These are phyloP conservation scores for Casaregolazyma lundiana DNA, from an alignment of 1,139 yeast species.

Conservation along the genomic window DNA sequence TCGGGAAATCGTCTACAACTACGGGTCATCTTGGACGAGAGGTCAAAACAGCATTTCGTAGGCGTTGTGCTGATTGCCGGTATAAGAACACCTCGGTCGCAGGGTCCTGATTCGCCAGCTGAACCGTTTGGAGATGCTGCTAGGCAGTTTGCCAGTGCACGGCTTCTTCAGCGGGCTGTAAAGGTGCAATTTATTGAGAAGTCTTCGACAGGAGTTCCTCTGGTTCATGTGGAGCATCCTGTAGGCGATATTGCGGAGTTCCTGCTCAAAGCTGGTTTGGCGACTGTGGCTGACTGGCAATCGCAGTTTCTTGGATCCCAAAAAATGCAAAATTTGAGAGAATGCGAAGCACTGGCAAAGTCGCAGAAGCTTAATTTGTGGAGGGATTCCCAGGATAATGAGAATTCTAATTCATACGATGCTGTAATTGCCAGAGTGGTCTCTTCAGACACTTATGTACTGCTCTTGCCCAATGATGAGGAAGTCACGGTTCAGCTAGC, in stretches of 20 bases:
- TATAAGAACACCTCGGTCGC: slow-evolving; percentile 64
- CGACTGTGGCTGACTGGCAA: slow-evolving; percentile 80
- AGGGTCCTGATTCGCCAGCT: slow-evolving; percentile 36
- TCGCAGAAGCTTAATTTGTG: slow-evolving; percentile 58
- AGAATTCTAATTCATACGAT: slow-evolving; percentile 37
- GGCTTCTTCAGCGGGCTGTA: slow-evolving; percentile 61
- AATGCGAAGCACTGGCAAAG: slow-evolving; percentile 65
- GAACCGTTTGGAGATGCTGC: slow-evolving; percentile 64
- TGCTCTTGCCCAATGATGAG: slow-evolving; percentile 42
- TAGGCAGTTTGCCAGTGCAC: slow-evolving; percentile 59
- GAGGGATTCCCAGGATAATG: slow-evolving; percentile 37
- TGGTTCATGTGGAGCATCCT: slow-evolving; percentile 55
- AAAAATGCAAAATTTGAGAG: slow-evolving; percentile 57
- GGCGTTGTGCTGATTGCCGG: slow-evolving; percentile 70
- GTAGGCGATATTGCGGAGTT: slow-evolving; percentile 74
- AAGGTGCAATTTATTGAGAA: slow-evolving; percentile 53
- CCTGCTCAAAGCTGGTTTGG: slow-evolving; percentile 64
- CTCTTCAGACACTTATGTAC: slow-evolving; percentile 62
- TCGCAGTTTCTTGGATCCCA: slow-evolving; percentile 64
- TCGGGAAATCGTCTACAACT: slow-evolving; percentile 71
- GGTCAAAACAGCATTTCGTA: slow-evolving; percentile 43
- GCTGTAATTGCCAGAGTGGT: slow-evolving; percentile 58
- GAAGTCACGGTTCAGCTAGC: slow-evolving; percentile 62
- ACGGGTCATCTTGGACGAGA: slow-evolving; percentile 45
- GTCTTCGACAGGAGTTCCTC: slow-evolving; percentile 54